Conservation (phyloP, 2,329 filamentous ascomycete genomes). For the Aspergillus cejpii region DNA sequence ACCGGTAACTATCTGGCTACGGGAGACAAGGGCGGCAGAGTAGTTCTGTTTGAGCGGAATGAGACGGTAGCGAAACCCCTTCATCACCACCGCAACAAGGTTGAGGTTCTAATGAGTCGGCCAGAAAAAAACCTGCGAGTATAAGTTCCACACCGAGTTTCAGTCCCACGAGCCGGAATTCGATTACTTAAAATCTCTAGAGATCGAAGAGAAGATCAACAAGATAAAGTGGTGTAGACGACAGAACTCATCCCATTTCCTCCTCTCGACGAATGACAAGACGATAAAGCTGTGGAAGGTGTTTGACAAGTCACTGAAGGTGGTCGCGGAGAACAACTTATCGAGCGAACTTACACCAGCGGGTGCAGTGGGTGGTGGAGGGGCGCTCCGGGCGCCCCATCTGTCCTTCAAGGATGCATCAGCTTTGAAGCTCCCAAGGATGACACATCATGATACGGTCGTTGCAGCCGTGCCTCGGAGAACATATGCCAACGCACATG, state of each 20-base stretch:
- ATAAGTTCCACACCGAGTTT: slow-evolving; percentile 99
- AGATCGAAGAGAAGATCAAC: slow-evolving; percentile 99
- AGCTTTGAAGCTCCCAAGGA: slow-evolving; percentile 84
- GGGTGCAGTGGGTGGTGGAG: slow-evolving; percentile 65
- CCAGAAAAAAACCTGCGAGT: slow-evolving; percentile 99
- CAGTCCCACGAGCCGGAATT: slow-evolving; percentile 99
- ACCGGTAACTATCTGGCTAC: slow-evolving; percentile 49
- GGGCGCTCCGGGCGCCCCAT: slow-evolving; percentile 65
- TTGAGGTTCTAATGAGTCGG: slow-evolving; percentile 28
- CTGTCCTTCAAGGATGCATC: slow-evolving; percentile 70
- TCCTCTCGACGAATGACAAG: slow-evolving; percentile 98
- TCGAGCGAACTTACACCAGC: slow-evolving; percentile 86
- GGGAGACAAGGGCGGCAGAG: slow-evolving; percentile 47
- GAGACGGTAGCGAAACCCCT: slow-evolving; percentile 62
- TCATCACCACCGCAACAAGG: slow-evolving; percentile 3
- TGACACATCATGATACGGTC: slow-evolving; percentile 97
- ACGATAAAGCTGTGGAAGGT: slow-evolving; percentile 99
- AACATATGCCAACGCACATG: slow-evolving; percentile 96
- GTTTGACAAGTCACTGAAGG: slow-evolving; percentile 98
- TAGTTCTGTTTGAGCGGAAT: slow-evolving; percentile 61
- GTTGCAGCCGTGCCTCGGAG: slow-evolving; percentile 92
- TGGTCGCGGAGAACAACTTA: slow-evolving; percentile 97
- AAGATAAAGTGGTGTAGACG: slow-evolving; percentile 99
- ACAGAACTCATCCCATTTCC: slow-evolving; percentile 96
- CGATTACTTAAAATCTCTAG: slow-evolving; percentile 96